Conservation (phyloP, 208 protist species). For the Phytomonas serpens region DNA sequence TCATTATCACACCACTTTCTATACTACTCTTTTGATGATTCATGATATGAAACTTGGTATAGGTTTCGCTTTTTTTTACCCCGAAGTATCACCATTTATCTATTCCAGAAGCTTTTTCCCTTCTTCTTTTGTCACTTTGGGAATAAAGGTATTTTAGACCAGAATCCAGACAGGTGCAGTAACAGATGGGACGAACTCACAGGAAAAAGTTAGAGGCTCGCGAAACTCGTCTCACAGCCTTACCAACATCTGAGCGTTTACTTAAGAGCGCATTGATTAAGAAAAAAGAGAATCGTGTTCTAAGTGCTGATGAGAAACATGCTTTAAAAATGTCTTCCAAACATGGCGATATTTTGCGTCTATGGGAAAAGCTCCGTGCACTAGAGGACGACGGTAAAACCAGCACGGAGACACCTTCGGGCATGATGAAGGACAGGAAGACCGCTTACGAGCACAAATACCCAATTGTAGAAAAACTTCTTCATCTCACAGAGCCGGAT, state of each 20-base stretch:
- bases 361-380: conserved; percentile 79
- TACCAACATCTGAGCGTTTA: conserved; percentile 73
- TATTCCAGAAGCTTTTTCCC: not conserved
- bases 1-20: not conserved
- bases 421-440: not conserved
- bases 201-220: conserved; percentile 71
- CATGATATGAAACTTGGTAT: not conserved
- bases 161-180: conserved; percentile 2
- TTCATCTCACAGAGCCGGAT: conserved; percentile 73
- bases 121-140: not conserved
- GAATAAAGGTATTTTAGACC: not conserved
- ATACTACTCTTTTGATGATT: not conserved
- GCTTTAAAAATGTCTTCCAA: conserved; percentile 84
- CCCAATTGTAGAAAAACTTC: conserved; percentile 73
- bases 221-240: conserved; percentile 35
- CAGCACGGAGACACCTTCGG: conserved; percentile 3
- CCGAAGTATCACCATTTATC: not conserved
- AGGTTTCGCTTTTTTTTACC: not conserved
- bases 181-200: conserved; percentile 69
- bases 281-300: conserved; percentile 78
- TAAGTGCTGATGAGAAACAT: conserved; percentile 83
- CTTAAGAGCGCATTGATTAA: conserved; percentile 79
- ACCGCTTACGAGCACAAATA: conserved; percentile 78
- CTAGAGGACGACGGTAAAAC: conserved; percentile 19
- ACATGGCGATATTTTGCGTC: conserved; percentile 78